These are phyloP conservation scores for Pseudocercospora crystallina DNA, from an alignment of 2,329 filamentous ascomycete genomes.

Conservation along the genomic window DNA sequence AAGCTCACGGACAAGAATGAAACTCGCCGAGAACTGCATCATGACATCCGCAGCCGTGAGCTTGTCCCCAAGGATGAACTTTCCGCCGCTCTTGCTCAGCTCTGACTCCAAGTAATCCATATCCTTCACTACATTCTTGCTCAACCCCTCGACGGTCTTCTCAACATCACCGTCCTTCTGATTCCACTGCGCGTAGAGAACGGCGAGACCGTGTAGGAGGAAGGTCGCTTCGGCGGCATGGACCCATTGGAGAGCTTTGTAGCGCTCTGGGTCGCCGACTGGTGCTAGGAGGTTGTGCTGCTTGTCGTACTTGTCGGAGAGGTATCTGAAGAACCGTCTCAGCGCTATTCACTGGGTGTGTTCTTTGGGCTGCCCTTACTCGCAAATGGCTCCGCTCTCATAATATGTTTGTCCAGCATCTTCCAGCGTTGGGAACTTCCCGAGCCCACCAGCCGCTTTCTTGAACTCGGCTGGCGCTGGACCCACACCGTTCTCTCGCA, in stretches of 20 bases:
- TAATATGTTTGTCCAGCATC: slow-evolving; percentile 43
- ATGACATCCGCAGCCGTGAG: slow-evolving; percentile 48
- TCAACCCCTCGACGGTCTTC: slow-evolving; percentile 40
- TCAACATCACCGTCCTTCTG: slow-evolving; percentile 38
- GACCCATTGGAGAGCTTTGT: slow-evolving; percentile 45
- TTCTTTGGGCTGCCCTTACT: slow-evolving; percentile 36
- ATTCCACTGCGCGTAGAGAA: slow-evolving; percentile 47
- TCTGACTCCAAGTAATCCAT: slow-evolving; percentile 47
- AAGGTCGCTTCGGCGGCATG: slow-evolving; percentile 51
- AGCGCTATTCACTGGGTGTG: not conserved
- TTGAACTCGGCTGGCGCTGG: slow-evolving; percentile 45
- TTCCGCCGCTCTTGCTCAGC: slow-evolving; percentile 38
- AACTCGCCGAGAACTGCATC: slow-evolving; percentile 43
- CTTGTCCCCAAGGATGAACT: slow-evolving; percentile 44
- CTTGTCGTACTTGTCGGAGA: slow-evolving; percentile 49
- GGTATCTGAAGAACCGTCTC: slow-evolving; percentile 37
- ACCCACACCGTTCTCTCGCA: slow-evolving; percentile 38
- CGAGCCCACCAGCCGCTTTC: slow-evolving; percentile 42
- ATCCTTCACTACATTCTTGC: slow-evolving; percentile 47
- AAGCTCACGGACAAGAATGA: slow-evolving; percentile 41
- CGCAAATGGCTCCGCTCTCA: slow-evolving; percentile 50
- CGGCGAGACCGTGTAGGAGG: slow-evolving; percentile 45
- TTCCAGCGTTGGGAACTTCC: slow-evolving; percentile 47
- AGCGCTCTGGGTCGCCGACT: slow-evolving; percentile 35
- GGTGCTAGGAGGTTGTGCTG: slow-evolving; percentile 39